These are phyloP conservation scores for Hanseniaspora meyeri DNA, from an alignment of 805 yeast genomes.

Conservation along the genomic window DNA sequence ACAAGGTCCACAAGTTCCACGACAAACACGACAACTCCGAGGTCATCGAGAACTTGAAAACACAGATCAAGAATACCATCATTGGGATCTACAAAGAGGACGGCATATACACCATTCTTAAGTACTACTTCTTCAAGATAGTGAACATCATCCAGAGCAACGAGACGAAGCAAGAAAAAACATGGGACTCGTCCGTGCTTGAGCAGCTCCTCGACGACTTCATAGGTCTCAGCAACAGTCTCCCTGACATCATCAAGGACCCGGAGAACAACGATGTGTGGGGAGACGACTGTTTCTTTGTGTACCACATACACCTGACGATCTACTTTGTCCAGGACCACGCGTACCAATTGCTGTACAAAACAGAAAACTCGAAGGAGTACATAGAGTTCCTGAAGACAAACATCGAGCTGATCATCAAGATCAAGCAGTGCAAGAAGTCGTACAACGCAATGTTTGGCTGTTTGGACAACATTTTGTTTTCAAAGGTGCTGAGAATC, in stretches of 20 bases:
- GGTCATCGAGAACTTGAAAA: neutral
- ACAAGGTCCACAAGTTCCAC: conserved; percentile 1
- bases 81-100: conserved; percentile 10
- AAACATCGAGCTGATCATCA: conserved; percentile 1
- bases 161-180: neutral
- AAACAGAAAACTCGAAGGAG: conserved; percentile 1
- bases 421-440: neutral
- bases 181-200: neutral
- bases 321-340: conserved; percentile 6
- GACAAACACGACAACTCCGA: neutral
- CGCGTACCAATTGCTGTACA: neutral
- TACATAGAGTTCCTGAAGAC: conserved; percentile 4
- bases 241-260: conserved; percentile 4
- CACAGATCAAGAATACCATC: conserved; percentile 2
- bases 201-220: conserved; percentile 1
- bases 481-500: neutral
- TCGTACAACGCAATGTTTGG: conserved; percentile 1
- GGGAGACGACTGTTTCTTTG: conserved; percentile 9
- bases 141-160: conserved; percentile 3
- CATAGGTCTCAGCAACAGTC: neutral
- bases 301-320: conserved; percentile 6
- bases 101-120: neutral
- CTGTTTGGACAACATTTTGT: neutral
- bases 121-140: conserved; percentile 9
- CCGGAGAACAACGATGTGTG: neutral